A percentile compares a stretch with the other conserved stretches of the same genome.
Evolutionary conservation across 2,329 filamentous ascomycete species (phyloP).

Genomic region (Cercospora citrullina): DNA sequence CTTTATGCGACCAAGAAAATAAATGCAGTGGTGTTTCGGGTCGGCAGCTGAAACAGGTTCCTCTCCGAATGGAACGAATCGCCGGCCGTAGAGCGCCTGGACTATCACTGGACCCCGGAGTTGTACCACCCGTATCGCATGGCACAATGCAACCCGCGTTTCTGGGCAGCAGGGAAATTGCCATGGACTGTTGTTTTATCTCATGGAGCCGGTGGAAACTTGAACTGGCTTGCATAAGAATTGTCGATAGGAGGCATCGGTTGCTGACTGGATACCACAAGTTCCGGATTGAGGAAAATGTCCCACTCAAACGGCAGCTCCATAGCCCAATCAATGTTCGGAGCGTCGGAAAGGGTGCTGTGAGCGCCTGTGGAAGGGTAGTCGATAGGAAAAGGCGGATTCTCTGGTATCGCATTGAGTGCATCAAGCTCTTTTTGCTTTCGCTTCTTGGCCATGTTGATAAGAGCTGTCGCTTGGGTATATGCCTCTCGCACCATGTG

Average conservation of each 20-base stretch:
- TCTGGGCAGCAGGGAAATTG: background rate
- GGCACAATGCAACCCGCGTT: background rate
- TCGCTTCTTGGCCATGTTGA: slow-evolving; percentile 36
- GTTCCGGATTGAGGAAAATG: slow-evolving; percentile 38
- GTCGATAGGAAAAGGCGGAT: slow-evolving; percentile 32
- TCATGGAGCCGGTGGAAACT: slow-evolving; percentile 15
- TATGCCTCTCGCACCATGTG: slow-evolving; percentile 43
- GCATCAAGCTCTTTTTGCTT: slow-evolving; percentile 39
- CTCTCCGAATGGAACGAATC: slow-evolving; percentile 11
- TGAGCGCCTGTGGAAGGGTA: slow-evolving; percentile 33
- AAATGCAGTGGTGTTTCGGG: slow-evolving; percentile 14
- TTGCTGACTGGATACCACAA: slow-evolving; percentile 36
- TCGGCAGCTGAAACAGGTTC: slow-evolving; percentile 17
- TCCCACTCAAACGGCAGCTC: slow-evolving; percentile 40
- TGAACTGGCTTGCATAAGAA: slow-evolving; percentile 25
- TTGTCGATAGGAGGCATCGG: slow-evolving; percentile 23
- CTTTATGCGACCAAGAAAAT: slow-evolving; percentile 17
- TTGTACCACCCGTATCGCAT: background rate
- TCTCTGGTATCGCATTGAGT: slow-evolving; percentile 31
- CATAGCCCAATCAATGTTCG: slow-evolving; percentile 38
- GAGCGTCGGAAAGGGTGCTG: slow-evolving; percentile 33
- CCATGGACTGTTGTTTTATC: background rate
- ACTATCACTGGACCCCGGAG: background rate
- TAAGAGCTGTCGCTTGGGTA: slow-evolving; percentile 37
- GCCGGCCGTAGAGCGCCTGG: background rate